Conservation (phyloP, 805 yeast species). For the Kazachstania taianensis region DNA sequence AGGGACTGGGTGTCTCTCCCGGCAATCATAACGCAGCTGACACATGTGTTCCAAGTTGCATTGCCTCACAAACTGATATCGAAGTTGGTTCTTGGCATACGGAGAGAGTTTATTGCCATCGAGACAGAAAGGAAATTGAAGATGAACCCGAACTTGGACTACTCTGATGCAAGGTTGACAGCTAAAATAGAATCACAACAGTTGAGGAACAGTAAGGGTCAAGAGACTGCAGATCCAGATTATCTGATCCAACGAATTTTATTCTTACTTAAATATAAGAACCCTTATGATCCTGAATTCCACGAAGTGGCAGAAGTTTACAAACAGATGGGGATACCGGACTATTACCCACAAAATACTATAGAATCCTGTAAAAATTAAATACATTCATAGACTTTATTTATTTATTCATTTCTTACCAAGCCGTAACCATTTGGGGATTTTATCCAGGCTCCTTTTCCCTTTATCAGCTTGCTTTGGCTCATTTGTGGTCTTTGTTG, state of each 20-base stretch:
- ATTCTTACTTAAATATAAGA: slow-evolving; percentile 7
- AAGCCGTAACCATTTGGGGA: slow-evolving; percentile 34
- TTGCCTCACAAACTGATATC: slow-evolving; percentile 4
- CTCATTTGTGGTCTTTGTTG: slow-evolving; percentile 4
- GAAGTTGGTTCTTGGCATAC: slow-evolving; percentile 17
- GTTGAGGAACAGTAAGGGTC: slow-evolving; percentile 3
- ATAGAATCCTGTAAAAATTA: slow-evolving; percentile 6
- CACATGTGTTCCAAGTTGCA: slow-evolving; percentile 10
- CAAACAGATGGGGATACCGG: slow-evolving; percentile 8
- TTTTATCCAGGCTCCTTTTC: slow-evolving; percentile 16
- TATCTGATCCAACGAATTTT: slow-evolving; percentile 9
- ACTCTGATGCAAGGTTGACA: not conserved
- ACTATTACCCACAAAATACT: not conserved
- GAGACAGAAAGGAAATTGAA: slow-evolving; percentile 1
- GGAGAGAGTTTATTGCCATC: slow-evolving; percentile 11
- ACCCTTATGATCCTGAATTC: slow-evolving; percentile 11
- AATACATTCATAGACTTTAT: not conserved
- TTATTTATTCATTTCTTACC: slow-evolving; percentile 26
- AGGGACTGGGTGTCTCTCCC: slow-evolving; percentile 21
- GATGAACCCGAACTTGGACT: not conserved
- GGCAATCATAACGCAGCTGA: slow-evolving; percentile 13
- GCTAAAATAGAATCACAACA: slow-evolving; percentile 2
- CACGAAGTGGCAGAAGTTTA: slow-evolving; percentile 9
- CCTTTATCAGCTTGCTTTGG: not conserved
- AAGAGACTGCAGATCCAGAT: slow-evolving; percentile 1